These are phyloP conservation scores for Paramecium sonneborni DNA, from an alignment of 73 alveolate species.

Conservation along the genomic window DNA sequence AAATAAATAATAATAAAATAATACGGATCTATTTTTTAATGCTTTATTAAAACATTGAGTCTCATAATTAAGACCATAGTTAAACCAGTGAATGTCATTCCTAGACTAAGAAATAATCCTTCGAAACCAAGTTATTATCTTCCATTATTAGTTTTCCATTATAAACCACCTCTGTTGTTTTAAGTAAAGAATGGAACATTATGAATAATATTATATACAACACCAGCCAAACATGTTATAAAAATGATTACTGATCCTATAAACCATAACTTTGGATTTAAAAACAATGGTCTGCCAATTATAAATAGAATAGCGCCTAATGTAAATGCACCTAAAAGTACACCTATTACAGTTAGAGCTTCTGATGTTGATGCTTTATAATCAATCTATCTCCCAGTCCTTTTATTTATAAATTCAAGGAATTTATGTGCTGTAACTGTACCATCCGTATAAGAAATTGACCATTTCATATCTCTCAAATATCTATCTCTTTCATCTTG, in stretches of 20 bases:
- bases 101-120: slow-evolving; percentile 53
- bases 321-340: slow-evolving; percentile 12
- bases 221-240: slow-evolving; percentile 59
- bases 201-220: slow-evolving; percentile 60
- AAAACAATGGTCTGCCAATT: slow-evolving; percentile 43
- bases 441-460: slow-evolving; percentile 60
- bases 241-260: slow-evolving; percentile 51
- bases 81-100: slow-evolving; percentile 56
- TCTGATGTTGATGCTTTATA: slow-evolving; percentile 54
- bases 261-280: slow-evolving; percentile 64
- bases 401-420: slow-evolving; percentile 61
- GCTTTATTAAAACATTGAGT: neutral
- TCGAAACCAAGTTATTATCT: slow-evolving; percentile 62
- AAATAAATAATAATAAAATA: neutral
- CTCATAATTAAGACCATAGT: neutral
- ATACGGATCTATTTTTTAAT: slow-evolving; percentile 20
- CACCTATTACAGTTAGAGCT: slow-evolving; percentile 57
- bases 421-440: slow-evolving; percentile 57
- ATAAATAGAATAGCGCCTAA: slow-evolving; percentile 5
- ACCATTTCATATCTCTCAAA: slow-evolving; percentile 64
- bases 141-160: slow-evolving; percentile 34
- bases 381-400: slow-evolving; percentile 65
- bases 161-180: slow-evolving; percentile 19
- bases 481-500: slow-evolving; percentile 58
- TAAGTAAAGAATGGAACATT: slow-evolving; percentile 54